Conservation (phyloP, 345 rosid species). For the Litchi chinensis region DNA sequence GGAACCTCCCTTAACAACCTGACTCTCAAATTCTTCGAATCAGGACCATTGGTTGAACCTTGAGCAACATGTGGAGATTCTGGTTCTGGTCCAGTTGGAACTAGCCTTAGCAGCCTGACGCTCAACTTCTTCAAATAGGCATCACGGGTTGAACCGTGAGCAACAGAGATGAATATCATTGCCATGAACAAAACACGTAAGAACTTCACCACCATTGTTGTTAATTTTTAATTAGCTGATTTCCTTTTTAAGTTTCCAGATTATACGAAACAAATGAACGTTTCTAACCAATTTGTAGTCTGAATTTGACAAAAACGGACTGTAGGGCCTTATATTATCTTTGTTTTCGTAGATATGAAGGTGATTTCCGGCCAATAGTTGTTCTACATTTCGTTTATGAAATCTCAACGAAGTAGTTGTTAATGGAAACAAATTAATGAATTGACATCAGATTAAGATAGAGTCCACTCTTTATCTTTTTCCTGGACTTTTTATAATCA, state of each 20-base stretch:
- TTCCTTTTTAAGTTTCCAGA: background rate
- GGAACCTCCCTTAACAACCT: background rate
- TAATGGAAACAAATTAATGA: too few species aligned
- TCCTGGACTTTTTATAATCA: too few species aligned
- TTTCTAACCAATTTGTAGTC: background rate
- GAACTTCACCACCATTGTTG: background rate
- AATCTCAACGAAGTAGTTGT: too few species aligned
- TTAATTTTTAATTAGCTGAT: background rate
- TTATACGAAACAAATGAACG: background rate
- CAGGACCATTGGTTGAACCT: too few species aligned
- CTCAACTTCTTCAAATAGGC: background rate
- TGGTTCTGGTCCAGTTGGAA: background rate
- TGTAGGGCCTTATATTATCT: too few species aligned
- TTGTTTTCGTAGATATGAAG: too few species aligned
- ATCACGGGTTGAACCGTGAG: background rate
- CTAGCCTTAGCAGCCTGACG: background rate
- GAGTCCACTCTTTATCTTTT: too few species aligned
- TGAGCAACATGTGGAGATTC: background rate
- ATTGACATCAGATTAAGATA: too few species aligned
- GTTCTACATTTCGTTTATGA: too few species aligned
- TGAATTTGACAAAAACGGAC: background rate
- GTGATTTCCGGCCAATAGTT: too few species aligned
- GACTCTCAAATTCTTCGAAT: too few species aligned
- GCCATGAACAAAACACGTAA: background rate
- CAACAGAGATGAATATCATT: background rate